Percentiles rank a stretch among this genome's conserved stretches.
Conservation (phyloP, 2,329 filamentous ascomycete genomes). For the Calonectria montana region DNA sequence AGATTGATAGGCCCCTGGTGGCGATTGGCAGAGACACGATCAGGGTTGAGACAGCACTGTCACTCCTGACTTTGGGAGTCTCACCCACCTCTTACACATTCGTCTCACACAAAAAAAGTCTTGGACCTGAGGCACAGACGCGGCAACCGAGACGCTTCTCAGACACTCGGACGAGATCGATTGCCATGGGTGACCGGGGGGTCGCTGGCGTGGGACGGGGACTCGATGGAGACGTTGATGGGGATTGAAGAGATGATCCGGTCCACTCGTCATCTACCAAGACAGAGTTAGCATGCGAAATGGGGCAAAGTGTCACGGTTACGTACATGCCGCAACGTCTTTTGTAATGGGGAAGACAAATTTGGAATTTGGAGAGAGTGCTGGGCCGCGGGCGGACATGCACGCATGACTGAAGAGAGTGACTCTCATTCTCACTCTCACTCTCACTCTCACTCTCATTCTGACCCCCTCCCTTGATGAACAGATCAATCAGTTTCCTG, state of each 20-base stretch:
- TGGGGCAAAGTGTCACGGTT: slow-evolving; percentile 27
- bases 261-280: slow-evolving; percentile 39
- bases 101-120: slow-evolving; percentile 2
- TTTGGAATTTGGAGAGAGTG: background rate
- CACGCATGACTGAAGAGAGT: background rate
- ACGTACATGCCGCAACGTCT: slow-evolving; percentile 15
- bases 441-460: background rate
- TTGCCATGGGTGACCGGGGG: slow-evolving; percentile 42
- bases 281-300: slow-evolving; percentile 17
- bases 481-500: background rate
- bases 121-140: slow-evolving; percentile 29
- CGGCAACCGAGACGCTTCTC: slow-evolving; percentile 11
- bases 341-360: slow-evolving; percentile 9
- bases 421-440: background rate
- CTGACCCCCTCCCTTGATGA: background rate
- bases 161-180: slow-evolving; percentile 25
- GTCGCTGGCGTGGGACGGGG: slow-evolving; percentile 10
- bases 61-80: slow-evolving; percentile 10
- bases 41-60: slow-evolving; percentile 13
- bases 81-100: slow-evolving; percentile 18
- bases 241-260: slow-evolving; percentile 36
- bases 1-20: background rate
- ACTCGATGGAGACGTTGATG: slow-evolving; percentile 24
- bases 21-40: slow-evolving; percentile 4
- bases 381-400: background rate